phyloP scores from a whole-genome alignment of 2,329 filamentous ascomycete species.

The Colletotrichum sojae region DNA sequence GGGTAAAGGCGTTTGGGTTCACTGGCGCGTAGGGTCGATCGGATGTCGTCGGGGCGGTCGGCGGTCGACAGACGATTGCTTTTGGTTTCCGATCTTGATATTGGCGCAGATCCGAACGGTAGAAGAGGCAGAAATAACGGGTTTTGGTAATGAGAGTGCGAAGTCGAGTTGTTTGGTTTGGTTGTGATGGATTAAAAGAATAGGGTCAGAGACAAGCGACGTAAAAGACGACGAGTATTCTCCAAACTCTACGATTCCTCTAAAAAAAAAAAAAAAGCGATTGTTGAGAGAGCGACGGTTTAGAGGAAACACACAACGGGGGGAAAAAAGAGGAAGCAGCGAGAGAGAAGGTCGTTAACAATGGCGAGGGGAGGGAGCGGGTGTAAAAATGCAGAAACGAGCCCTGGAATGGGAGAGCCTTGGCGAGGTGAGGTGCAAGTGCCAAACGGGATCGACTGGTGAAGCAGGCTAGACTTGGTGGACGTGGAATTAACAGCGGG shows the following conservation, averaged over 20 bases:
- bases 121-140: slow-evolving; percentile 25
- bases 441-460: slow-evolving; percentile 31
- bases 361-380: slow-evolving; percentile 26
- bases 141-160: slow-evolving; percentile 41
- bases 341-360: background rate
- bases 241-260: slow-evolving; percentile 10
- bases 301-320: slow-evolving; percentile 33
- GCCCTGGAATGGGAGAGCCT: slow-evolving; percentile 34
- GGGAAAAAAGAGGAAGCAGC: slow-evolving; percentile 26
- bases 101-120: slow-evolving; percentile 1
- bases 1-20: background rate
- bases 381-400: slow-evolving; percentile 41
- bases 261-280: slow-evolving; percentile 32
- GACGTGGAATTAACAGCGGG: slow-evolving; percentile 26
- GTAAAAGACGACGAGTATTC: slow-evolving; percentile 6
- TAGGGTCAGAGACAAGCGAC: slow-evolving; percentile 19
- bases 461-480: slow-evolving; percentile 21
- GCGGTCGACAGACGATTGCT: background rate
- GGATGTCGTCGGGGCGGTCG: background rate
- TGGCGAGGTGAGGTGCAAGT: slow-evolving; percentile 7
- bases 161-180: slow-evolving; percentile 27
- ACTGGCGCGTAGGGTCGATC: background rate
- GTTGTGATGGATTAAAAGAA: slow-evolving; percentile 39
- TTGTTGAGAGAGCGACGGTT: slow-evolving; percentile 40
- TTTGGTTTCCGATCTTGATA: background rate